Evolutionary conservation across 2,329 filamentous ascomycete species (phyloP), one percentile per base, ranked within the genome.

Genomic region (Incumbomyces delicatus): DNA sequence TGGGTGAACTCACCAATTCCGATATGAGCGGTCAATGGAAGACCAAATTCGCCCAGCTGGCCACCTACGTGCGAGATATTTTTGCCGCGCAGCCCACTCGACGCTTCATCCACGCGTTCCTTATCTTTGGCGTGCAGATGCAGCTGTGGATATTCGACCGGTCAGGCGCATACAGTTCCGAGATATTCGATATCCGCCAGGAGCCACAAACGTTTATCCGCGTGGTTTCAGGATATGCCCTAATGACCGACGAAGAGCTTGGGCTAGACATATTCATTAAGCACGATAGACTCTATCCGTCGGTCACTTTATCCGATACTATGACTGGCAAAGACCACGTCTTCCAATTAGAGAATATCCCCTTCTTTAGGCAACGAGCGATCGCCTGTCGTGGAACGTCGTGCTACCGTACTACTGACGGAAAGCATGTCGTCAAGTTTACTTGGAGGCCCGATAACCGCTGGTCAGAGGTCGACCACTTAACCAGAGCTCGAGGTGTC

Each of bases 41-140:
- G 31, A 33, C 10, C 11, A 58, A 61, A 37, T 67, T 61, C 63
- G 58, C 67, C 50, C 65, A 73, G 51, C 57, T 74, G 1, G 65
- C 56, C 14, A 66, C 55, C 49, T 75, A 74, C 54, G 65, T 60
- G 0, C 66, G 64, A 47, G 67, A 74, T 53, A 65, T 73, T 2
- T 58, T 75, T 13, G 57, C 62, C 38, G 56, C 62, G n/a, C 61
- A 72, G 53, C 60, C 66, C 37, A 66, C 57, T 31, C 63, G 66
- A 50, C 62, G 67, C 20, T 75, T 73, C 51, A 63, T 71, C 45
- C 55, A 73, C 12, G 69, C 66, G 46, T 75, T 76, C 60, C 53
- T 61, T 2, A 29, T 74, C 70, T 2, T 11, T 76, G 63, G 46
- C 61, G 67, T 50, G 63, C 63, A 47, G 51, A 71, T 75, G 64